These are phyloP conservation scores for Mucor plumbeus DNA, from an alignment of 371 early-diverging fungal genomes.

Conservation along the genomic window DNA sequence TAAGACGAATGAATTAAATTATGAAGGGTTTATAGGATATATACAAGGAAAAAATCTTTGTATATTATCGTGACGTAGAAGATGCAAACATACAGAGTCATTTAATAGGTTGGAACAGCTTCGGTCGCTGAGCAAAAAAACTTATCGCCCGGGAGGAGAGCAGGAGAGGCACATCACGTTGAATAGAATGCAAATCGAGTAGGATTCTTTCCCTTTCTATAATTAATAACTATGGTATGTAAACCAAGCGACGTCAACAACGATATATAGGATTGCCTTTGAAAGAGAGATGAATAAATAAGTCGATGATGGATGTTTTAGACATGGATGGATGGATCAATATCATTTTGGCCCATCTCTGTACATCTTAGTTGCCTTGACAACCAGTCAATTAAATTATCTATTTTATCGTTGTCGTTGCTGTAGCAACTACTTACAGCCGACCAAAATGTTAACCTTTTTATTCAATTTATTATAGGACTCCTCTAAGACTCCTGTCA, in stretches of 20 bases:
- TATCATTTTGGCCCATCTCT: neutral
- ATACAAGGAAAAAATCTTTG: constrained; percentile 6
- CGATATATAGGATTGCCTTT: neutral
- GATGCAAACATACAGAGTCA: neutral
- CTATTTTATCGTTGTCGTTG: neutral
- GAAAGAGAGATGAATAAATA: constrained; percentile 7
- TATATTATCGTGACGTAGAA: constrained; percentile 5
- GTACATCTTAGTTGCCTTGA: too few relatives aligned
- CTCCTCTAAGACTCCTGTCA: constrained; percentile 65
- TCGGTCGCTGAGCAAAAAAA: constrained; percentile 9
- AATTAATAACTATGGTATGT: constrained; percentile 19
- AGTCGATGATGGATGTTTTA: neutral
- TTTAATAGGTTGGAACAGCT: neutral
- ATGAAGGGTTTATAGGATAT: neutral
- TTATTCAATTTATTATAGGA: constrained; percentile 41
- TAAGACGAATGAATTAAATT: neutral
- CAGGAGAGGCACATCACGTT: neutral
- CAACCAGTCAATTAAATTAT: neutral
- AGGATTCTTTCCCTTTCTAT: constrained; percentile 19
- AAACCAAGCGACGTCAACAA: neutral
- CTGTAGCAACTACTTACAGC: neutral
- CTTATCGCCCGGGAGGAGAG: neutral
- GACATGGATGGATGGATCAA: neutral
- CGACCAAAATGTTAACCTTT: too few relatives aligned
- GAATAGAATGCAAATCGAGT: neutral